A percentile compares a stretch with the other conserved stretches of the same genome.
Evolutionary conservation across 1,284 basidiomycete genomes (phyloP).

Genomic region (Leccinum fallax): DNA sequence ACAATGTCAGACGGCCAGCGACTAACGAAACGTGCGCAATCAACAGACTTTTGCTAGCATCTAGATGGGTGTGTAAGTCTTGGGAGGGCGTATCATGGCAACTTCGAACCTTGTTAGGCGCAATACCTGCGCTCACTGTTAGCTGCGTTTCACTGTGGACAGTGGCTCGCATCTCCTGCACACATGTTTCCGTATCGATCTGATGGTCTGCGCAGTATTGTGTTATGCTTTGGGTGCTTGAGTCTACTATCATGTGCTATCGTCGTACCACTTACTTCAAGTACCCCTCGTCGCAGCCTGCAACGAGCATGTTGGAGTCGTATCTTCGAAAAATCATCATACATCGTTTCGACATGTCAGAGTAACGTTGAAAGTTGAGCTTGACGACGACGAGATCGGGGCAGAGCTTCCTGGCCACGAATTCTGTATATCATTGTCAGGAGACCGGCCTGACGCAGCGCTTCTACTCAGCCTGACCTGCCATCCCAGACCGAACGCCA

Average conservation of each 20-base stretch:
- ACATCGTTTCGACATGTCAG: slow-evolving; percentile 68
- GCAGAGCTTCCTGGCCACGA: slow-evolving; percentile 92
- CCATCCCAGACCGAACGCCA: slow-evolving; percentile 89
- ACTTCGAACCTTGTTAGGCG: slow-evolving; percentile 73
- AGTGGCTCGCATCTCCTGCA: slow-evolving; percentile 71
- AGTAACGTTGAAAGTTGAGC: slow-evolving; percentile 67
- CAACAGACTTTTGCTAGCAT: slow-evolving; percentile 75
- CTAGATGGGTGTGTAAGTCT: slow-evolving; percentile 36
- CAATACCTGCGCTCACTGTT: slow-evolving; percentile 93
- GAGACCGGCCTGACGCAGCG: not conserved
- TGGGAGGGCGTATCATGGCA: slow-evolving; percentile 1
- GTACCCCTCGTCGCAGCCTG: slow-evolving; percentile 89
- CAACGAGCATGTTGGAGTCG: slow-evolving; percentile 79
- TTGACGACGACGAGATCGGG: slow-evolving; percentile 84
- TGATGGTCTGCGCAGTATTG: slow-evolving; percentile 69
- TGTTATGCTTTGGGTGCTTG: slow-evolving; percentile 60
- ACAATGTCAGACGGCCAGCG: slow-evolving; percentile 9
- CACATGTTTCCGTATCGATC: slow-evolving; percentile 72
- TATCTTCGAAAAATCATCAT: slow-evolving; percentile 76
- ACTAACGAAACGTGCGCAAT: not conserved
- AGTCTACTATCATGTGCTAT: slow-evolving; percentile 3
- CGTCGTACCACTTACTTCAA: slow-evolving; percentile 63
- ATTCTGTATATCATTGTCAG: slow-evolving; percentile 47
- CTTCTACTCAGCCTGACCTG: slow-evolving; percentile 49
- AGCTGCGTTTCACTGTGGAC: slow-evolving; percentile 79